These are phyloP conservation scores for Lentinula raphanica DNA, from an alignment of 768 basidiomycete genomes.

Conservation along the genomic window DNA sequence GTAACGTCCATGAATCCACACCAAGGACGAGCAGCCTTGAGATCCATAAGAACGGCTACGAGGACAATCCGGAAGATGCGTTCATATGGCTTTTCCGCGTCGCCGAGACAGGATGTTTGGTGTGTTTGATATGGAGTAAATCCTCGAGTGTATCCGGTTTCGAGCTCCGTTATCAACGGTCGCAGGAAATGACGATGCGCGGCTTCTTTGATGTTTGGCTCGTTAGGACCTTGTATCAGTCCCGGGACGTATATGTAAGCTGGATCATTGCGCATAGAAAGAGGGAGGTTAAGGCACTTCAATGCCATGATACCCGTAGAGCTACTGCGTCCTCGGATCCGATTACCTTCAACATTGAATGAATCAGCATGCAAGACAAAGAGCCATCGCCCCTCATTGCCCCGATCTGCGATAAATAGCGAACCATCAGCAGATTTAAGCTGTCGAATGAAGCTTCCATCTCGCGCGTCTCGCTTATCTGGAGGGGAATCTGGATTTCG, in stretches of 20 bases:
- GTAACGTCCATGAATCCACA: background rate
- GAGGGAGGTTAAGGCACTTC: slow-evolving; percentile 6
- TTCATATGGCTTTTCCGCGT: slow-evolving; percentile 5
- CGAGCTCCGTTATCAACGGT: background rate
- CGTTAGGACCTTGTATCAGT: slow-evolving; percentile 5
- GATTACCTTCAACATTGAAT: slow-evolving; percentile 3
- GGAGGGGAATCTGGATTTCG: background rate
- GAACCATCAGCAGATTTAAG: background rate
- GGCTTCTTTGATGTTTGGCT: background rate
- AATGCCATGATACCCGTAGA: slow-evolving; percentile 8
- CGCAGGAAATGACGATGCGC: slow-evolving; percentile 5
- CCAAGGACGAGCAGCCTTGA: background rate
- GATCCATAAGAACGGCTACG: slow-evolving; percentile 5
- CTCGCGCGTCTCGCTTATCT: background rate
- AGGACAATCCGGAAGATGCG: background rate
- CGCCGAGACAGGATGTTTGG: background rate
- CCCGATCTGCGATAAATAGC: slow-evolving; percentile 1
- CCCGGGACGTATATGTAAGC: slow-evolving; percentile 7
- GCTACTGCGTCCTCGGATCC: background rate
- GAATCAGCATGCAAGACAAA: slow-evolving; percentile 3
- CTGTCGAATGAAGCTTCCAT: background rate
- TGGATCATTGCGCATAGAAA: background rate
- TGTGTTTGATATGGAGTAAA: background rate
- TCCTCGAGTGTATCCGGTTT: slow-evolving; percentile 2
- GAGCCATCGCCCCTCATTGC: slow-evolving; percentile 4